Percentiles rank a stretch among this genome's conserved stretches.
phyloP scores from a whole-genome alignment of 495 filamentous ascomycete species.

The Acidomyces sp. region DNA sequence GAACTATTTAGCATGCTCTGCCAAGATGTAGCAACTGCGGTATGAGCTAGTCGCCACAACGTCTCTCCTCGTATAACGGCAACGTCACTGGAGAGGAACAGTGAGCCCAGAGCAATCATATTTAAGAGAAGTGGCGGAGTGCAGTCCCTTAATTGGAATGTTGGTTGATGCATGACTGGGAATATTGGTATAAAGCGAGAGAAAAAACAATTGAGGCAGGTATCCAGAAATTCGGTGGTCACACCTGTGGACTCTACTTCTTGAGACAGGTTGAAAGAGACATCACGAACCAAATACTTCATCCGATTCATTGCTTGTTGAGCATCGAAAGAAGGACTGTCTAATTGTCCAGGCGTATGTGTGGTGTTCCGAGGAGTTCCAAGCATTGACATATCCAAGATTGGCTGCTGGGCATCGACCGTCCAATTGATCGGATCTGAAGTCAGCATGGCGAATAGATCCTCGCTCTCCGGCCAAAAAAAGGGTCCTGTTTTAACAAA shows the following conservation, averaged over 20 bases:
- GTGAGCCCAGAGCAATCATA: constrained; percentile 38
- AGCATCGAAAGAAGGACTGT: background rate
- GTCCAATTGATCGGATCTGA: too few species aligned
- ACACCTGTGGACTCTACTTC: background rate
- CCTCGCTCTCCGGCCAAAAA: too few species aligned
- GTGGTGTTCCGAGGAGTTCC: too few species aligned
- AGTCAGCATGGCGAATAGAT: too few species aligned
- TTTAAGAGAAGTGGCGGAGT: constrained; percentile 36
- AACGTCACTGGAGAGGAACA: constrained; percentile 36
- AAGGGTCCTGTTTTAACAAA: too few species aligned
- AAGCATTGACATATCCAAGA: too few species aligned
- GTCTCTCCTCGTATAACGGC: constrained; percentile 37
- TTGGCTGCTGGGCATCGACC: too few species aligned
- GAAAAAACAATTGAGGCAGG: background rate
- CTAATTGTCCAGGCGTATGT: too few species aligned
- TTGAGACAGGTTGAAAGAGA: background rate
- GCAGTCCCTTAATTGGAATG: constrained; percentile 39
- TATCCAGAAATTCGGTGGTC: background rate
- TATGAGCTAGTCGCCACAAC: constrained; percentile 37
- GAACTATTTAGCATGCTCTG: constrained; percentile 36
- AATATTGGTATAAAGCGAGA: constrained; percentile 26
- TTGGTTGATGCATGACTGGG: constrained; percentile 36
- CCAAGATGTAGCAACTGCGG: constrained; percentile 39
- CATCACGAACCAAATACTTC: background rate
- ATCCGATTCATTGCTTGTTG: background rate